These are phyloP conservation scores for Aspergillus sp. DNA, from an alignment of 2,329 filamentous ascomycete species.

Conservation along the genomic window DNA sequence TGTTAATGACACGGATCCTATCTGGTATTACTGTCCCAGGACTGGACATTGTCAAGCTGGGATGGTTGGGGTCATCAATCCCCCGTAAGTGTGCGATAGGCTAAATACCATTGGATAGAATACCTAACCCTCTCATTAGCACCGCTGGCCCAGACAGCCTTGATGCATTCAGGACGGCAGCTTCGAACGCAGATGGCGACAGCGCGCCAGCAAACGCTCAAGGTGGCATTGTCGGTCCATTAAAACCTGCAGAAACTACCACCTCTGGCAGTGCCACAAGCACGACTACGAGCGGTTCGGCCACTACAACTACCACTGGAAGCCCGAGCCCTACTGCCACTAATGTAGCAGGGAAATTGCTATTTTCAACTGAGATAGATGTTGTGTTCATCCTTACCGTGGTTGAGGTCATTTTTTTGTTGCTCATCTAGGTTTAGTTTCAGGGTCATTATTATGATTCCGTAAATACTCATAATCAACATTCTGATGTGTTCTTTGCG, in stretches of 20 bases:
- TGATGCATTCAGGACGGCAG: constrained; percentile 3
- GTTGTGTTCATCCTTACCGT: neutral
- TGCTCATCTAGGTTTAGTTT: neutral
- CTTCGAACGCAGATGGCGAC: constrained; percentile 1
- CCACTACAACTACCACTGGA: neutral
- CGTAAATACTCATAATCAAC: too few species aligned
- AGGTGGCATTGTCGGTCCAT: constrained; percentile 5
- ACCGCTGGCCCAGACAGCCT: constrained; percentile 3
- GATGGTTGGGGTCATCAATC: constrained; percentile 74
- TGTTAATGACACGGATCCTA: constrained; percentile 63
- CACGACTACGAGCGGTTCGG: neutral
- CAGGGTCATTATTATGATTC: too few species aligned
- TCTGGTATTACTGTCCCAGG: constrained; percentile 78
- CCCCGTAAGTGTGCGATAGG: constrained; percentile 28
- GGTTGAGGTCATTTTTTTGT: neutral
- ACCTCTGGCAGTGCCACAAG: neutral
- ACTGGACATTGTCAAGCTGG: constrained; percentile 68
- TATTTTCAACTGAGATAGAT: neutral
- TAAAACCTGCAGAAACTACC: neutral
- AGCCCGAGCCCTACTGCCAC: neutral
- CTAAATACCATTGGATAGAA: neutral
- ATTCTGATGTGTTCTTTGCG: too few species aligned
- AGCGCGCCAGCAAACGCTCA: constrained; percentile 2
- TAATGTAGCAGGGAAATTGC: neutral
- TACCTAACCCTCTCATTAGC: constrained; percentile 1